Percentiles rank a stretch among this genome's conserved stretches.
Conservation (phyloP, 2,329 filamentous ascomycete genomes). For the Neopestalotiopsis clavispora region DNA sequence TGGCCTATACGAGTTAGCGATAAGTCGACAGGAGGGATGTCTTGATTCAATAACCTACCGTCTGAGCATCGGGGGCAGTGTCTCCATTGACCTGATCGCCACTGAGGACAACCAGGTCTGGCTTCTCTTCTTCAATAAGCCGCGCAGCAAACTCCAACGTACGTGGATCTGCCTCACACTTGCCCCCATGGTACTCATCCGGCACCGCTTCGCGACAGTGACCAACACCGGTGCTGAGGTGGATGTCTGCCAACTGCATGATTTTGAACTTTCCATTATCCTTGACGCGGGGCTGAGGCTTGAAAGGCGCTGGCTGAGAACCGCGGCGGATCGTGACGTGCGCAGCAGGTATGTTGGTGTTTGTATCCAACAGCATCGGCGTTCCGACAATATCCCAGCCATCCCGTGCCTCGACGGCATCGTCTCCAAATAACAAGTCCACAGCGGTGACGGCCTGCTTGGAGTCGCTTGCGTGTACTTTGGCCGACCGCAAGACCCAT, state of each 20-base stretch:
- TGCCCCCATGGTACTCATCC: conserved; percentile 70
- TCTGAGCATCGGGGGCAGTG: conserved; percentile 88
- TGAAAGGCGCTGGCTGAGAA: conserved; percentile 64
- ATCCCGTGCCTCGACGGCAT: conserved; percentile 86
- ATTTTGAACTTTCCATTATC: conserved; percentile 97
- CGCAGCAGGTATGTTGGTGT: conserved; percentile 66
- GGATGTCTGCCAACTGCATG: conserved; percentile 92
- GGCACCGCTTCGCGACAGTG: conserved; percentile 86
- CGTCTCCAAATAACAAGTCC: conserved; percentile 87
- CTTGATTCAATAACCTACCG: conserved; percentile 52
- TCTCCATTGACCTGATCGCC: conserved; percentile 97
- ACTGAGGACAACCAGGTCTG: conserved; percentile 87
- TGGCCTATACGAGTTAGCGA: conserved; percentile 58
- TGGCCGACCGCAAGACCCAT: conserved; percentile 80
- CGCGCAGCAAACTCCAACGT: conserved; percentile 87
- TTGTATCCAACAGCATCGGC: conserved; percentile 71
- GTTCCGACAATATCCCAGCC: conserved; percentile 83
- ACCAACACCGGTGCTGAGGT: conserved; percentile 89
- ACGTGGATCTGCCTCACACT: conserved; percentile 89
- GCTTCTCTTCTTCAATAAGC: conserved; percentile 89
- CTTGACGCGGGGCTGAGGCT: conserved; percentile 76
- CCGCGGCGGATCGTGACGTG: conserved; percentile 82
- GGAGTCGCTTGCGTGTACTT: conserved; percentile 76
- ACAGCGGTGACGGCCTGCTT: conserved; percentile 77
- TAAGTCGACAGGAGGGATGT: background rate